phyloP scores from a whole-genome alignment of 768 basidiomycete genomes.

The Stropharia rugosoannulata region DNA sequence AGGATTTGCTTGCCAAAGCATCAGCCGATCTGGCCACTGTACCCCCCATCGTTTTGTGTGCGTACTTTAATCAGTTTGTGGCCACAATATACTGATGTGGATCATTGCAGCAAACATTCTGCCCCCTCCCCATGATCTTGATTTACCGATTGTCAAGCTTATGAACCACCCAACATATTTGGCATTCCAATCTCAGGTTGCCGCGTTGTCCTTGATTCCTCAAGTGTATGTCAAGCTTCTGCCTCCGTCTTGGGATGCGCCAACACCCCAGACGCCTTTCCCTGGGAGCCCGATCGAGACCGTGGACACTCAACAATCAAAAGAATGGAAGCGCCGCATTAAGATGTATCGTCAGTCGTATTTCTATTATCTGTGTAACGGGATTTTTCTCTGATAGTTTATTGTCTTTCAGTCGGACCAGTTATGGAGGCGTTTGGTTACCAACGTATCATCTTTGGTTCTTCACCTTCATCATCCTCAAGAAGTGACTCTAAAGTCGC shows the following conservation, averaged over 20 bases:
- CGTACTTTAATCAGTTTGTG: conserved; percentile 20
- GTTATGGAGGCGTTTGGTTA: conserved; percentile 86
- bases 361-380: neutral
- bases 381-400: conserved; percentile 1
- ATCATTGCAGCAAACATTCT: conserved; percentile 64
- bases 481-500: conserved; percentile 48
- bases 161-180: conserved; percentile 77
- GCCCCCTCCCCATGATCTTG: conserved; percentile 74
- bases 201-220: conserved; percentile 74
- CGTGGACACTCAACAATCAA: conserved; percentile 47
- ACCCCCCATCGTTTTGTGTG: conserved; percentile 69
- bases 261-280: conserved; percentile 47
- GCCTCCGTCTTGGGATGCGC: conserved; percentile 72
- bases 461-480: conserved; percentile 59
- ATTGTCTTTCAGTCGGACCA: conserved; percentile 60
- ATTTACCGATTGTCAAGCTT: conserved; percentile 72
- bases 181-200: conserved; percentile 69
- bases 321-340: conserved; percentile 71
- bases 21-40: conserved; percentile 42
- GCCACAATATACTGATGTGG: conserved; percentile 6
- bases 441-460: conserved; percentile 80
- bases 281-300: conserved; percentile 35
- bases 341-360: conserved; percentile 79
- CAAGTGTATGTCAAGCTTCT: conserved; percentile 70
- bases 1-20: conserved; percentile 70